These are phyloP conservation scores for Blastobotrys apis DNA, from an alignment of 1,139 yeast genomes.

Conservation along the genomic window DNA sequence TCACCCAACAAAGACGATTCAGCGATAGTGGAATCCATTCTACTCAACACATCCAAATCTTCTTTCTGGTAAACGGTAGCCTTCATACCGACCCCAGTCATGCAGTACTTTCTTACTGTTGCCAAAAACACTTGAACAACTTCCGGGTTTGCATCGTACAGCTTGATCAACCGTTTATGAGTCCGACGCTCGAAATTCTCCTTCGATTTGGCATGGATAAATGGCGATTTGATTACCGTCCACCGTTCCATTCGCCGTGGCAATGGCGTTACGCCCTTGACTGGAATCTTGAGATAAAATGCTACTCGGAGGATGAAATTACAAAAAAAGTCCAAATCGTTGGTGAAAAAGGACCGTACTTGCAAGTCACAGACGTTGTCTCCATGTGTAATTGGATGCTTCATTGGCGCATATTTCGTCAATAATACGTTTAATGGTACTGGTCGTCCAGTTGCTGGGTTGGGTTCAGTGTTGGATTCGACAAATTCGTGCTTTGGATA, in stretches of 20 bases:
- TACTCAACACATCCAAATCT: slow-evolving; percentile 38
- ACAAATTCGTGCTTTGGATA: slow-evolving; percentile 28
- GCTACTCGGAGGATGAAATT: slow-evolving; percentile 91
- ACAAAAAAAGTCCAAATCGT: slow-evolving; percentile 66
- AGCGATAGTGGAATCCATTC: slow-evolving; percentile 29
- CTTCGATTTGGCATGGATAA: slow-evolving; percentile 90
- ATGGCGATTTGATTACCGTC: slow-evolving; percentile 92
- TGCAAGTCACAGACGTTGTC: slow-evolving; percentile 62
- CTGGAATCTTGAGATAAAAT: slow-evolving; percentile 81
- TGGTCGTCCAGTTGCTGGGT: slow-evolving; percentile 43
- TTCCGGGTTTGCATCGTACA: slow-evolving; percentile 84
- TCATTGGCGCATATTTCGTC: slow-evolving; percentile 76
- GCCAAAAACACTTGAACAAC: slow-evolving; percentile 79
- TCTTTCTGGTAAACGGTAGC: slow-evolving; percentile 67
- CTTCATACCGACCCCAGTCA: slow-evolving; percentile 78
- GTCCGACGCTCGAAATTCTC: slow-evolving; percentile 92
- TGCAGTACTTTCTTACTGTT: slow-evolving; percentile 69
- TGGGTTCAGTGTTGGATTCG: slow-evolving; percentile 26
- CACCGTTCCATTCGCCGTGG: slow-evolving; percentile 78
- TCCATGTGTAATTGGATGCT: slow-evolving; percentile 63
- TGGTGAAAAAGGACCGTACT: slow-evolving; percentile 67
- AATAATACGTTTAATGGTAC: slow-evolving; percentile 80
- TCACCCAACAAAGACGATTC: slow-evolving; percentile 4
- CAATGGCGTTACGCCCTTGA: slow-evolving; percentile 61
- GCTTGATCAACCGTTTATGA: slow-evolving; percentile 63